These are phyloP conservation scores for Peronospora destructor DNA, from an alignment of 352 stramenopile genomes.

Conservation along the genomic window DNA sequence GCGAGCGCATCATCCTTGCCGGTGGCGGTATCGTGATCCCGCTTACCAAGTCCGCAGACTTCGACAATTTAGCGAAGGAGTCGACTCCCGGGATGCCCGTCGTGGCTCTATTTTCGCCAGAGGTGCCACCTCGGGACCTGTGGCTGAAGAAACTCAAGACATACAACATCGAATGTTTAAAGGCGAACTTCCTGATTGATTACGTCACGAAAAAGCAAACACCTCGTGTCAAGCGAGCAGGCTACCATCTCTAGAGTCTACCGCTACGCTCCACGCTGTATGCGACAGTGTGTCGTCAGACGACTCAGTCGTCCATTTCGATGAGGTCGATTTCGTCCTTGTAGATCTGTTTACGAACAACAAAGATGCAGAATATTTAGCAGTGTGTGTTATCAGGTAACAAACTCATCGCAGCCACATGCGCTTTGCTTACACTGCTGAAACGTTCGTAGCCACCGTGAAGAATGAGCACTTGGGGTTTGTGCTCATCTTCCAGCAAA, in stretches of 20 bases:
- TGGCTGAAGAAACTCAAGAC: slow-evolving; percentile 71
- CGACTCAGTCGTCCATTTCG: slow-evolving; percentile 26
- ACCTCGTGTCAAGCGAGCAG: slow-evolving; percentile 37
- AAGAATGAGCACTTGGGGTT: slow-evolving; percentile 61
- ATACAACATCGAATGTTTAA: slow-evolving; percentile 63
- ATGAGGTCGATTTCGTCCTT: slow-evolving; percentile 41
- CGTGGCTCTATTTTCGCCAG: slow-evolving; percentile 48
- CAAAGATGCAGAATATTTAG: slow-evolving; percentile 18
- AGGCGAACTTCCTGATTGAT: slow-evolving; percentile 79
- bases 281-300: background rate
- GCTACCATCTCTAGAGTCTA: slow-evolving; percentile 44
- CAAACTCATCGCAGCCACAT: background rate
- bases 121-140: slow-evolving; percentile 47
- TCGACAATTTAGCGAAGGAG: slow-evolving; percentile 31
- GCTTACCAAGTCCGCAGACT: slow-evolving; percentile 50
- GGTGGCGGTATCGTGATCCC: slow-evolving; percentile 48
- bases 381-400: slow-evolving; percentile 1
- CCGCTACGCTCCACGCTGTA: background rate
- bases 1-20: slow-evolving; percentile 60
- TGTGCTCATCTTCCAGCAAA: slow-evolving; percentile 39
- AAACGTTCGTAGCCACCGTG: slow-evolving; percentile 69
- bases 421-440: slow-evolving; percentile 28
- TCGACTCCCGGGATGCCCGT: slow-evolving; percentile 40
- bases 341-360: slow-evolving; percentile 36
- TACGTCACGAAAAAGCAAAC: slow-evolving; percentile 79